These are phyloP conservation scores for Kluyveromyces wickerhamii DNA, from an alignment of 805 yeast species.

Conservation along the genomic window DNA sequence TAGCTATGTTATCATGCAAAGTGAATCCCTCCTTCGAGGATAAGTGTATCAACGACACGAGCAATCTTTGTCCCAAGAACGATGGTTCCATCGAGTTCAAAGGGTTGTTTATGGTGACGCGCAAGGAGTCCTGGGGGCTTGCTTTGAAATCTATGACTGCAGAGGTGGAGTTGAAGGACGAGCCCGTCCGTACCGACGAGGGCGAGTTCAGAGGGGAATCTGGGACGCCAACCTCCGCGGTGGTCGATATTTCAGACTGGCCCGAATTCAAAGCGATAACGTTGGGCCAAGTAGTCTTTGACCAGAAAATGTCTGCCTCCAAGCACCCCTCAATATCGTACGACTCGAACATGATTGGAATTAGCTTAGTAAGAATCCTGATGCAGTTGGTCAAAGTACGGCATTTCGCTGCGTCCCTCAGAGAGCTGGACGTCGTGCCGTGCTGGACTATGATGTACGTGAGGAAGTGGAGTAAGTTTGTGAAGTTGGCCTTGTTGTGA, in stretches of 20 bases:
- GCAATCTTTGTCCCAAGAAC: neutral
- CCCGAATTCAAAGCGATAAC: slow-evolving; percentile 39
- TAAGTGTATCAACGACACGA: neutral
- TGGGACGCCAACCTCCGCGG: slow-evolving; percentile 4
- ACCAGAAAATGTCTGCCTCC: slow-evolving; percentile 18
- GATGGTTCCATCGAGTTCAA: neutral
- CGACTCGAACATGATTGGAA: slow-evolving; percentile 63
- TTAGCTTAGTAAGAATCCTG: slow-evolving; percentile 52
- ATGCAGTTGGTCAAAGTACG: slow-evolving; percentile 46
- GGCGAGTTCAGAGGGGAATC: slow-evolving; percentile 3
- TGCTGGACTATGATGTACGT: slow-evolving; percentile 25
- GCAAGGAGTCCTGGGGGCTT: slow-evolving; percentile 3
- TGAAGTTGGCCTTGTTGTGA: slow-evolving; percentile 49
- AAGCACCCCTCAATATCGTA: slow-evolving; percentile 28
- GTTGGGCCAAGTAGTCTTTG: slow-evolving; percentile 10
- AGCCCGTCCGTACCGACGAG: neutral
- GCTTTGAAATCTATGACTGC: slow-evolving; percentile 1
- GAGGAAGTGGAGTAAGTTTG: slow-evolving; percentile 40
- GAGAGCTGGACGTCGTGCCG: neutral
- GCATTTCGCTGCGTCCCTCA: slow-evolving; percentile 11
- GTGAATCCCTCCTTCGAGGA: neutral
- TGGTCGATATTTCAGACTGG: slow-evolving; percentile 10
- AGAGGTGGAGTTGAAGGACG: neutral
- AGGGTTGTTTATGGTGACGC: neutral
- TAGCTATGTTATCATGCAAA: neutral